These are phyloP conservation scores for Aspergillus nomiae DNA, from an alignment of 2,329 filamentous ascomycete species.

Conservation along the genomic window DNA sequence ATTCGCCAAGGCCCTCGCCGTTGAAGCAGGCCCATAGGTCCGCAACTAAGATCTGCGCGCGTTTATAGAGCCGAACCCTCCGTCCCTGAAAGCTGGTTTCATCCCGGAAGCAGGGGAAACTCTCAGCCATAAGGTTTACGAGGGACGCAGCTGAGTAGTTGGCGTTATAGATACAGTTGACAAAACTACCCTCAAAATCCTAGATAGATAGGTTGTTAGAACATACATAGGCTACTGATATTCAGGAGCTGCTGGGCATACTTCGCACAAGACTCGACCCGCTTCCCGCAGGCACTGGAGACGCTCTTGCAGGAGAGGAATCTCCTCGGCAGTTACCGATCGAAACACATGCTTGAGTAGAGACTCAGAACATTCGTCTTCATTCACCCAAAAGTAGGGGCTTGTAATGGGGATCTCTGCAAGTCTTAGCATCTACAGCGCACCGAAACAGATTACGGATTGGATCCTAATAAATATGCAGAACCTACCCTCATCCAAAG, in stretches of 20 bases:
- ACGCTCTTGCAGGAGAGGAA: slow-evolving; percentile 79
- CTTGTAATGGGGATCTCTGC: slow-evolving; percentile 84
- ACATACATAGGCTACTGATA: neutral
- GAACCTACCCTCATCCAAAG: slow-evolving; percentile 76
- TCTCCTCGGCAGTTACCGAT: slow-evolving; percentile 81
- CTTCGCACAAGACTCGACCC: slow-evolving; percentile 75
- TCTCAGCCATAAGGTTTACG: slow-evolving; percentile 79
- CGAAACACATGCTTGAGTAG: slow-evolving; percentile 77
- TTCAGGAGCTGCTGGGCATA: slow-evolving; percentile 40
- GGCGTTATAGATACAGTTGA: slow-evolving; percentile 72
- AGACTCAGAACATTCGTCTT: slow-evolving; percentile 74
- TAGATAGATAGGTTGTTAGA: slow-evolving; percentile 36
- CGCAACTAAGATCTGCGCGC: slow-evolving; percentile 93
- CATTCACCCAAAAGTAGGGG: slow-evolving; percentile 80
- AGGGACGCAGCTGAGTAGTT: slow-evolving; percentile 78
- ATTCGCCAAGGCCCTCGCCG: slow-evolving; percentile 74
- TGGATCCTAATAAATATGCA: neutral
- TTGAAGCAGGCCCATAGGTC: slow-evolving; percentile 97
- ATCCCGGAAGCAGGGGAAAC: slow-evolving; percentile 86
- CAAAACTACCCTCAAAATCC: slow-evolving; percentile 75
- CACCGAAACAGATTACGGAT: neutral
- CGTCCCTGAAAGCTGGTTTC: slow-evolving; percentile 74
- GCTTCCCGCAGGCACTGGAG: slow-evolving; percentile 80
- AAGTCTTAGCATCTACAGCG: slow-evolving; percentile 18
- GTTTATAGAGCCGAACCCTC: slow-evolving; percentile 81